Evolutionary conservation across 1,139 yeast genomes (phyloP).

Genomic region (Scheffersomyces quercinus): DNA sequence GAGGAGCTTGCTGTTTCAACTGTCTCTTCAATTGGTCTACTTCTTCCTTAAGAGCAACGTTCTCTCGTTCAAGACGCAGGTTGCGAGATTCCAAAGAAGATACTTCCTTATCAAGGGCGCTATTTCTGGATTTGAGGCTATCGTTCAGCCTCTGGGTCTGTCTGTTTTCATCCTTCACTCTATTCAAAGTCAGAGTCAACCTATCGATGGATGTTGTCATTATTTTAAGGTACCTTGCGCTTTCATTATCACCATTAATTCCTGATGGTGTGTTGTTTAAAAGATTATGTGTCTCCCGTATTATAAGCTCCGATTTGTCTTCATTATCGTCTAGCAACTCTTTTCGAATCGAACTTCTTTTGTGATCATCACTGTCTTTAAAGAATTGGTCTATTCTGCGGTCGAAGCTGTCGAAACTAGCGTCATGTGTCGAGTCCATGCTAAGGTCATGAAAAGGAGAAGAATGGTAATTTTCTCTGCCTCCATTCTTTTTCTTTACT

Average conservation of each 20-base stretch:
- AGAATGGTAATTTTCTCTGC: background rate
- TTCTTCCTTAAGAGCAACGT: conserved; percentile 12
- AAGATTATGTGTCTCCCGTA: conserved; percentile 32
- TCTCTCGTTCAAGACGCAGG: conserved; percentile 5
- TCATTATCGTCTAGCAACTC: conserved; percentile 9
- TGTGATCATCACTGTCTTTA: background rate
- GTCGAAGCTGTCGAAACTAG: conserved; percentile 3
- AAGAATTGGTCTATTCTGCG: conserved; percentile 3
- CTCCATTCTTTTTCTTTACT: conserved; percentile 6
- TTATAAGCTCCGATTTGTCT: conserved; percentile 25
- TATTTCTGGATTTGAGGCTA: conserved; percentile 2
- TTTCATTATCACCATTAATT: conserved; percentile 23
- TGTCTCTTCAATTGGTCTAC: conserved; percentile 11
- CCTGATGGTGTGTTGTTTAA: conserved; percentile 25
- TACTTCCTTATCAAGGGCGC: conserved; percentile 2
- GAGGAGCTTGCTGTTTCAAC: conserved; percentile 12
- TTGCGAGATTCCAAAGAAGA: background rate
- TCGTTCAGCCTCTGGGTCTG: conserved; percentile 18
- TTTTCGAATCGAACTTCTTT: background rate
- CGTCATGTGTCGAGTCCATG: conserved; percentile 4
- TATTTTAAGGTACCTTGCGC: conserved; percentile 25
- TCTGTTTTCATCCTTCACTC: conserved; percentile 15
- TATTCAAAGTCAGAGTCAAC: conserved; percentile 22
- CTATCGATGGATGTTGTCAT: conserved; percentile 25
- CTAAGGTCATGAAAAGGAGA: background rate